Base-by-base conservation (phyloP, 306 rosid species). In the Medicago lupulina region DNA sequence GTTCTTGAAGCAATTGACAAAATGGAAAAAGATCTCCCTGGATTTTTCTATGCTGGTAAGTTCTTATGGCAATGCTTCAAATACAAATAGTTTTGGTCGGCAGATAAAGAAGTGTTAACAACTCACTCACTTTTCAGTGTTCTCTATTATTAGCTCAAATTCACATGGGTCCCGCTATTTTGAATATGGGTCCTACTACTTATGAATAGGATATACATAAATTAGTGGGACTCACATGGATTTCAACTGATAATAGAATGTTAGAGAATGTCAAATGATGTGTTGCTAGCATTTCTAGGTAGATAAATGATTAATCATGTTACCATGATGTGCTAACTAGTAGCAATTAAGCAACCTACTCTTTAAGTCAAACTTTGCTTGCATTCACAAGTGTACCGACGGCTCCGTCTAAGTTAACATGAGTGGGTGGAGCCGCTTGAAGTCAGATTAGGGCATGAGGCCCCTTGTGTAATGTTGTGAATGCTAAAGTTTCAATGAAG, bases 1-100 rank as follows among this genome's bases (percentile, higher is more conserved):
- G 97, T 93, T 81, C 76, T 91, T 79, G 88, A 87, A 85, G 98
- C 93, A 73, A 91, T 93, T 75, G 97, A 86, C 79, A 88, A 68
- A 66, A 83, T 93, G 85, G 96, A 93, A 89, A 91, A 82, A 83
- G 86, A 74, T 72, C 98, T 93, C 64, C 98, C 98, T 3, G 98
- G 97, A 63, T 83, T 91, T 82, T 89, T 88, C 91, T 84, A 76
- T 82, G 98, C 98, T 70, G 98, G 98, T 91, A 91, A 69, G 16
- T 60, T 25, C 75, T 46, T 53, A 11, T 60, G 59, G 21, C 31
- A 51, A 41, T 9, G 53, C 64, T 49, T 44, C 57, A 21, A 76
- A 66, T 13, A 38, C 49, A 25, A 49, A 19, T 57, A 59, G 54
- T 50, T 41, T 31, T 59, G 31, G 51, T 36, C 2, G 1, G 8